phyloP scores from a whole-genome alignment of 768 basidiomycete genomes.

The Aureoboletus auriporus region DNA sequence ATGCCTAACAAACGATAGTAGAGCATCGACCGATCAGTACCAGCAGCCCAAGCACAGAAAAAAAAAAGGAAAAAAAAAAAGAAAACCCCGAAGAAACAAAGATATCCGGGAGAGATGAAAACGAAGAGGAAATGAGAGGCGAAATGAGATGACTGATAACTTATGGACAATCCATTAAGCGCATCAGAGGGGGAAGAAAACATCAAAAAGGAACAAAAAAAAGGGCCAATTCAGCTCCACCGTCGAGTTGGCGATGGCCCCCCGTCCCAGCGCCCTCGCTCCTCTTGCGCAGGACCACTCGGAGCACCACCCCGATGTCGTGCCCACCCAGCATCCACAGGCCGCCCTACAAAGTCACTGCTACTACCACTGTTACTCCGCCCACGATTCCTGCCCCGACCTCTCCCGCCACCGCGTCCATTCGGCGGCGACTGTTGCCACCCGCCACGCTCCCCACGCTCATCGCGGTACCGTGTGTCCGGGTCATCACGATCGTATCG shows the following conservation, averaged over 20 bases:
- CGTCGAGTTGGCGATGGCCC: conserved; percentile 25
- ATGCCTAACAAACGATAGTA: not conserved
- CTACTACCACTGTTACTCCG: conserved; percentile 9
- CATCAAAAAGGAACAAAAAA: not conserved
- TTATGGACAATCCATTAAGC: conserved; percentile 14
- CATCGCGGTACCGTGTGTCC: conserved; percentile 24
- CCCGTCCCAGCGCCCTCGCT: conserved; percentile 25
- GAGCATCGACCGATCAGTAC: not conserved
- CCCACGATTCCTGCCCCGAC: conserved; percentile 29
- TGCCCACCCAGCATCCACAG: conserved; percentile 41
- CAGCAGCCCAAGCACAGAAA: conserved; percentile 5
- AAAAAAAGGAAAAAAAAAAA: conserved; percentile 8
- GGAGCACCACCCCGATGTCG: conserved; percentile 28
- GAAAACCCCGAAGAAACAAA: not conserved
- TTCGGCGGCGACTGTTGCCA: conserved; percentile 19
- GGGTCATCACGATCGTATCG: conserved; percentile 26
- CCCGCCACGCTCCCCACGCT: conserved; percentile 32
- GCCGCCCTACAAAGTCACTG: conserved; percentile 31
- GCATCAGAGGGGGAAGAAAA: not conserved
- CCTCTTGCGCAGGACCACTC: conserved; percentile 16
- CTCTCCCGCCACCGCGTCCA: conserved; percentile 34
- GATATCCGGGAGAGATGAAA: conserved; percentile 7
- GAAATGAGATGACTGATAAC: conserved; percentile 21
- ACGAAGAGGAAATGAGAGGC: not conserved
- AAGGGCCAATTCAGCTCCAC: conserved; percentile 11